These are phyloP conservation scores for Penicillium fimorum DNA, from an alignment of 495 filamentous ascomycete species.

Conservation along the genomic window DNA sequence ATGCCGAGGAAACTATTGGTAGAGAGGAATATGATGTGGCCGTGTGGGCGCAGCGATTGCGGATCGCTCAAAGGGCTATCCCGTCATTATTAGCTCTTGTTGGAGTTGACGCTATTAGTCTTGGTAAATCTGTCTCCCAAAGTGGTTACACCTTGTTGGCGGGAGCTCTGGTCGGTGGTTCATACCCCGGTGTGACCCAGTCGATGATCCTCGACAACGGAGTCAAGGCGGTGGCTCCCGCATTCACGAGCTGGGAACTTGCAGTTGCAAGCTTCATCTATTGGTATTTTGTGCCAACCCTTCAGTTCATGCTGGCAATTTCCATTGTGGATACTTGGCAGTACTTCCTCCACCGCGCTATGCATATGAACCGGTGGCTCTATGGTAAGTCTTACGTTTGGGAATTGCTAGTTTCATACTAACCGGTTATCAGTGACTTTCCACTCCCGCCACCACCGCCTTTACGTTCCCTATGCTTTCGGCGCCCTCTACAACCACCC, in stretches of 20 bases:
- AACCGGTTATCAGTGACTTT: constrained; percentile 62
- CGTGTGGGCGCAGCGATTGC: constrained; percentile 73
- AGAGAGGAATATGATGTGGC: constrained; percentile 80
- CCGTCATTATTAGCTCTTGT: constrained; percentile 53
- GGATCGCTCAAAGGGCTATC: constrained; percentile 65
- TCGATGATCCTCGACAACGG: constrained; percentile 36
- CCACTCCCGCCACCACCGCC: constrained; percentile 90
- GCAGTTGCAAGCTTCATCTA: constrained; percentile 71
- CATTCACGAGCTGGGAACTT: constrained; percentile 67
- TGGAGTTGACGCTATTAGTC: constrained; percentile 40
- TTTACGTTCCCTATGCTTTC: constrained; percentile 97
- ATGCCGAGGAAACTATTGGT: constrained; percentile 63
- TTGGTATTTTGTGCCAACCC: constrained; percentile 68
- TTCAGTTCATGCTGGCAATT: constrained; percentile 73
- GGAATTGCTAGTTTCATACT: constrained; percentile 5
- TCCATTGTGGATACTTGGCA: constrained; percentile 89
- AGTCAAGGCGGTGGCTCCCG: constrained; percentile 34
- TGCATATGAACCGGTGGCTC: constrained; percentile 95
- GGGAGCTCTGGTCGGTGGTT: constrained; percentile 67
- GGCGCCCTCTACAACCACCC: constrained; percentile 97
- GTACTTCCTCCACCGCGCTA: constrained; percentile 90
- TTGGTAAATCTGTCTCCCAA: constrained; percentile 38
- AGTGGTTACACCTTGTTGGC: constrained; percentile 62
- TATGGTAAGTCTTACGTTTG: constrained; percentile 71
- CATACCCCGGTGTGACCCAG: constrained; percentile 56